phyloP scores from a whole-genome alignment of 768 basidiomycete genomes.

The Hygrocybe coccinea region DNA sequence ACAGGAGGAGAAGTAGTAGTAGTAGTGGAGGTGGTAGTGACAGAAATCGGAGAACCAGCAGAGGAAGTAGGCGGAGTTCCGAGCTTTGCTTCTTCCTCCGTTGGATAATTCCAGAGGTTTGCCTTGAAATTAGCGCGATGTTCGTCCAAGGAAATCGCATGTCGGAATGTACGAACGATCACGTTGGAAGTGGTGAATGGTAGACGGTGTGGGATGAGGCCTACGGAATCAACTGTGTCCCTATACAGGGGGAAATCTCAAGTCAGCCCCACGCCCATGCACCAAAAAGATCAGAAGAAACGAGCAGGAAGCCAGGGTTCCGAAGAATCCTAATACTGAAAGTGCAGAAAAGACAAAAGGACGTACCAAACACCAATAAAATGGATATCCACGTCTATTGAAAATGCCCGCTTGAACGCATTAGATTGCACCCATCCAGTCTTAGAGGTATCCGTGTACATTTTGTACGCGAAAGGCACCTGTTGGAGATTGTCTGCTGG shows the following conservation, averaged over 20 bases:
- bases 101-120: slow-evolving; percentile 35
- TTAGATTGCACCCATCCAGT: slow-evolving; percentile 45
- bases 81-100: slow-evolving; percentile 14
- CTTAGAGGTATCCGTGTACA: slow-evolving; percentile 51
- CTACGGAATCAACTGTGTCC: slow-evolving; percentile 56
- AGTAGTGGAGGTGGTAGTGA: no score
- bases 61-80: not conserved
- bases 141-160: slow-evolving; percentile 53
- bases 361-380: slow-evolving; percentile 54
- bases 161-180: slow-evolving; percentile 46
- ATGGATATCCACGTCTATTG: slow-evolving; percentile 48
- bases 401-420: slow-evolving; percentile 55
- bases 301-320: no score
- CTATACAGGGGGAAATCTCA: slow-evolving; percentile 20
- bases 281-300: no score
- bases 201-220: slow-evolving; percentile 38
- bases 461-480: slow-evolving; percentile 59
- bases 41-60: no score
- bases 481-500: slow-evolving; percentile 48
- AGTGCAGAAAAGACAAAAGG: not conserved
- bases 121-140: slow-evolving; percentile 48
- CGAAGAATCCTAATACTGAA: no score
- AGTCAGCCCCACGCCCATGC: no score
- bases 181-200: slow-evolving; percentile 46
- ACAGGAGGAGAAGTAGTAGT: no score